These are phyloP conservation scores for Trichoderma lentiforme DNA, from an alignment of 2,329 filamentous ascomycete genomes.

Conservation along the genomic window DNA sequence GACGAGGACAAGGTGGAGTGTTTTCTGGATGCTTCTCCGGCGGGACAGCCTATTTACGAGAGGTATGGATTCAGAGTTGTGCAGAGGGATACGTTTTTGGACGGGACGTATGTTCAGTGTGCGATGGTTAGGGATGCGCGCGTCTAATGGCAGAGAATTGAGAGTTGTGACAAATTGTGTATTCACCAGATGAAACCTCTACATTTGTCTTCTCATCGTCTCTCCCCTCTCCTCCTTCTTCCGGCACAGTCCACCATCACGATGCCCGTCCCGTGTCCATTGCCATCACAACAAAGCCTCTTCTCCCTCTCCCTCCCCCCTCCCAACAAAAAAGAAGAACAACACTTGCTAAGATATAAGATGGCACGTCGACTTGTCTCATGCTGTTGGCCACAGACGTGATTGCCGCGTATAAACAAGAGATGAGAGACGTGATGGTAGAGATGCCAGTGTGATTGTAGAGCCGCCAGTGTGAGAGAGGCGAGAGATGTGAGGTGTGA, in stretches of 20 bases:
- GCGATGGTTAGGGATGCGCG: conserved; percentile 9
- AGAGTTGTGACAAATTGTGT: not conserved
- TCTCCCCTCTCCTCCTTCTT: no score
- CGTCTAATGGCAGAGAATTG: not conserved
- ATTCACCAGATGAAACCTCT: not conserved
- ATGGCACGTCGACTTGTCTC: not conserved
- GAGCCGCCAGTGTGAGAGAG: no score
- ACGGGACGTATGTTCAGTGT: not conserved
- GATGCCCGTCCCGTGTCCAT: not conserved
- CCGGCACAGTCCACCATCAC: not conserved
- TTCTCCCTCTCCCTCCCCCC: no score
- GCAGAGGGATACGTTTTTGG: not conserved
- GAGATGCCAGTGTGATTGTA: no score
- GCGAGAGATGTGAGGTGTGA: no score
- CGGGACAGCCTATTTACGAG: conserved; percentile 10
- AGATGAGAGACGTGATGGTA: no score
- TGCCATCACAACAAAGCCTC: not conserved
- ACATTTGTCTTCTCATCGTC: not conserved
- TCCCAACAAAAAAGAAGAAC: not conserved
- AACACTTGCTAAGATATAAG: not conserved
- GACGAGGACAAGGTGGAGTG: conserved; percentile 13
- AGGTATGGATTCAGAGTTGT: conserved; percentile 10
- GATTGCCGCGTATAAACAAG: no score
- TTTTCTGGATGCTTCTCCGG: conserved; percentile 7
- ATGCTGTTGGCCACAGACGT: no score